These are phyloP conservation scores for Scortechinia acanthostroma DNA, from an alignment of 2,329 filamentous ascomycete species.

Conservation along the genomic window DNA sequence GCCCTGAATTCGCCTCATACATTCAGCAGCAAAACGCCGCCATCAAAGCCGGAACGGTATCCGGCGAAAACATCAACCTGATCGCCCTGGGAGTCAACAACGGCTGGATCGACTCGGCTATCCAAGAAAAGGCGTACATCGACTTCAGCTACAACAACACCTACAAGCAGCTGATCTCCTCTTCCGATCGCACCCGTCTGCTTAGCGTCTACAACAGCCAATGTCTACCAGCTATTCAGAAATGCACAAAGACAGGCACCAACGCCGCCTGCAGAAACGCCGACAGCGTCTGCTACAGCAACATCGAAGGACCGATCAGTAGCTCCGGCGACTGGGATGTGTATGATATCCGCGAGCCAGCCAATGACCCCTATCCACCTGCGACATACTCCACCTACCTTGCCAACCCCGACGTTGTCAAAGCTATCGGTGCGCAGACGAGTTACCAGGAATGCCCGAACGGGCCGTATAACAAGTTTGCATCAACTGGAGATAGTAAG, in stretches of 20 bases:
- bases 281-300: constrained; percentile 13
- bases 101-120: constrained; percentile 39
- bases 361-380: constrained; percentile 26
- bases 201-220: constrained; percentile 10
- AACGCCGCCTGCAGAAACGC: constrained; percentile 15
- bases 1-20: constrained; percentile 44
- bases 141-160: constrained; percentile 35
- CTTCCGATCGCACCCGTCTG: constrained; percentile 5
- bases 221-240: constrained; percentile 10
- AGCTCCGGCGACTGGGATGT: constrained; percentile 25
- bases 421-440: constrained; percentile 33
- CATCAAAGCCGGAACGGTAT: constrained; percentile 31
- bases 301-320: constrained; percentile 12
- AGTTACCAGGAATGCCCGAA: constrained; percentile 30
- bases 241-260: constrained; percentile 11
- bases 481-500: constrained; percentile 27
- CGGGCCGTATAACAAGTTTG: constrained; percentile 23
- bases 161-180: constrained; percentile 11
- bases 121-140: constrained; percentile 31
- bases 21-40: constrained; percentile 47
- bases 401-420: constrained; percentile 19
- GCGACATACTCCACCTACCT: constrained; percentile 31
- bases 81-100: constrained; percentile 48
- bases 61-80: constrained; percentile 35
- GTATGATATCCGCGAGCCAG: constrained; percentile 33